A percentile compares a stretch with the other conserved stretches of the same genome.
Evolutionary conservation across 805 yeast genomes (phyloP).

Genomic region (Kazachstania viticola): DNA sequence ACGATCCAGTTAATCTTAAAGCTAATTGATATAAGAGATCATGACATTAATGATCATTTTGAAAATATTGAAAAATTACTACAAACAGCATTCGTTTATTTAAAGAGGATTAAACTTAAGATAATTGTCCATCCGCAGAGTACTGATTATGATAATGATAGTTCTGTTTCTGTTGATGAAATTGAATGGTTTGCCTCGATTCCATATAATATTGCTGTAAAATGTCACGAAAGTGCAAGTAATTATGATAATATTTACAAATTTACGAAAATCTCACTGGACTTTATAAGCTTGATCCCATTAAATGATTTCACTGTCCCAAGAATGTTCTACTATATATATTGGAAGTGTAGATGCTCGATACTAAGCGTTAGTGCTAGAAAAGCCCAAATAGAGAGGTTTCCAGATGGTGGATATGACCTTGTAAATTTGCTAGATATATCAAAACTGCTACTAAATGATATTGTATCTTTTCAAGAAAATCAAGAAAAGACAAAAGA

Average conservation of each 20-base stretch:
- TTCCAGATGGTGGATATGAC: neutral
- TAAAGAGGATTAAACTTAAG: constrained; percentile 8
- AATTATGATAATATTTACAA: constrained; percentile 3
- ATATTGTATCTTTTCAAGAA: neutral
- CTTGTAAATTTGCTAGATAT: too few relatives aligned
- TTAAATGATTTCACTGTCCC: constrained; percentile 12
- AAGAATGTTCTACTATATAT: constrained; percentile 14
- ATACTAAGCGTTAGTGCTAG: constrained; percentile 1
- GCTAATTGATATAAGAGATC: constrained; percentile 9
- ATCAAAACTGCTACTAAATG: neutral
- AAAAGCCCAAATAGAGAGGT: neutral
- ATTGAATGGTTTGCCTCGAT: constrained; percentile 32
- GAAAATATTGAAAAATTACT: constrained; percentile 3
- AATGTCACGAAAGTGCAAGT: constrained; percentile 8
- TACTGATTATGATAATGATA: neutral
- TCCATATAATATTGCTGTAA: constrained; percentile 24
- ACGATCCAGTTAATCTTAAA: constrained; percentile 26
- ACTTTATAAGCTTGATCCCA: constrained; percentile 12
- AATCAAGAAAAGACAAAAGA: constrained; percentile 2
- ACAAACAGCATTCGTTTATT: constrained; percentile 6
- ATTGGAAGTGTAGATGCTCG: constrained; percentile 17
- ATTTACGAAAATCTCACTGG: constrained; percentile 13
- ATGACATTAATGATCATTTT: constrained; percentile 1
- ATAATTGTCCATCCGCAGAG: neutral
- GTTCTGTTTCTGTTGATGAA: constrained; percentile 23